Evolutionary conservation across 2,329 filamentous ascomycete genomes (phyloP).

Genomic region (Escovopsis sp.): DNA sequence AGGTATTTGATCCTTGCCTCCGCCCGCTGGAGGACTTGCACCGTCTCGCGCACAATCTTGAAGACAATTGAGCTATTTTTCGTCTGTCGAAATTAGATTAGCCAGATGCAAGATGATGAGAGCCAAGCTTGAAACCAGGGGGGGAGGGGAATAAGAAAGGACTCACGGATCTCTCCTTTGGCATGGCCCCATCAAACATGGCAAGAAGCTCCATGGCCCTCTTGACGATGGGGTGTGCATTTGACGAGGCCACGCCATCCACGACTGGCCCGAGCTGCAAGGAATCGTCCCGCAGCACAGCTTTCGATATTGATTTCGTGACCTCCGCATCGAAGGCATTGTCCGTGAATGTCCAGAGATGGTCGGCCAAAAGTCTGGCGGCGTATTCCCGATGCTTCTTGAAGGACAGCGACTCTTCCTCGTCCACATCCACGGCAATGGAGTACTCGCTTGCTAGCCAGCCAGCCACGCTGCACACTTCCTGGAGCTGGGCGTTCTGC

Average conservation of each 20-base stretch:
- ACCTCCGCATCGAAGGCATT: conserved; percentile 40
- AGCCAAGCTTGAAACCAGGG: neutral
- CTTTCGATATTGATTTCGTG: conserved; percentile 37
- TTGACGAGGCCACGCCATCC: conserved; percentile 36
- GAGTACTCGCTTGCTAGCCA: conserved; percentile 46
- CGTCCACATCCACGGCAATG: conserved; percentile 35
- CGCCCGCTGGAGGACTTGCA: conserved; percentile 64
- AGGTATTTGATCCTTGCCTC: conserved; percentile 54
- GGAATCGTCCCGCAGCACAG: conserved; percentile 28
- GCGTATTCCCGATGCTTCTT: conserved; percentile 41
- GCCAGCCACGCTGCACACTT: conserved; percentile 39
- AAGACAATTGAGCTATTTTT: conserved; percentile 42
- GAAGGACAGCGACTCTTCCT: conserved; percentile 35
- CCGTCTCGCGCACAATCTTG: conserved; percentile 79
- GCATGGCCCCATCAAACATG: conserved; percentile 51
- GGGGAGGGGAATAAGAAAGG: neutral
- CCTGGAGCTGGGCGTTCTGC: conserved; percentile 31
- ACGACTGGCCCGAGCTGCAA: conserved; percentile 36
- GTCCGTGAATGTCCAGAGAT: conserved; percentile 44
- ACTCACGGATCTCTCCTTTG: conserved; percentile 47
- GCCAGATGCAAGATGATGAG: neutral
- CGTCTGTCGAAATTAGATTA: conserved; percentile 10
- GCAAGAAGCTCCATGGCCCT: conserved; percentile 42
- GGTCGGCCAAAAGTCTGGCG: conserved; percentile 38
- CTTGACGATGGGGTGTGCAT: conserved; percentile 43